Evolutionary conservation across 352 stramenopile genomes (phyloP).

Genomic region (Pythium plurisporium): DNA sequence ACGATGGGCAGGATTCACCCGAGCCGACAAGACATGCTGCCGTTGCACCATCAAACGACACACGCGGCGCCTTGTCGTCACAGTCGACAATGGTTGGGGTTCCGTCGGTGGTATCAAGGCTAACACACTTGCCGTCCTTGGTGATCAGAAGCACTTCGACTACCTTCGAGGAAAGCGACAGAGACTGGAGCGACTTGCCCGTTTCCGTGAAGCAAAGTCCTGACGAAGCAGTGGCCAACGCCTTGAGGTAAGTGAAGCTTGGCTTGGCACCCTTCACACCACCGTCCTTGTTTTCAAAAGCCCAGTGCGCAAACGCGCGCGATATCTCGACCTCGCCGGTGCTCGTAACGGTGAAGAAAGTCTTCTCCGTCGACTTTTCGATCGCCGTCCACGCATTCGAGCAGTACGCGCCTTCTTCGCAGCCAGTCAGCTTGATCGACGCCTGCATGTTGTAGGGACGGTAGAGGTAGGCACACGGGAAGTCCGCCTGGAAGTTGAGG

Average conservation of each 20-base stretch:
- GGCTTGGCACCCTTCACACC: slow-evolving; percentile 5
- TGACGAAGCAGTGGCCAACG: slow-evolving; percentile 2
- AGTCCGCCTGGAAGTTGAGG: slow-evolving; percentile 14
- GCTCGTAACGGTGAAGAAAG: slow-evolving; percentile 8
- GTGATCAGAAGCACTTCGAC: slow-evolving; percentile 8
- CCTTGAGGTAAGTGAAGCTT: slow-evolving; percentile 15
- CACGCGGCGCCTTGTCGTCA: not conserved
- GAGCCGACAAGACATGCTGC: slow-evolving; percentile 3
- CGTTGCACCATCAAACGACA: slow-evolving; percentile 5
- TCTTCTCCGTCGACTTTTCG: slow-evolving; percentile 1
- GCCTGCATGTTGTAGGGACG: slow-evolving; percentile 9
- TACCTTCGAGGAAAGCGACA: not conserved
- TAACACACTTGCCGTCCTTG: slow-evolving; percentile 9
- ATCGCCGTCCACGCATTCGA: slow-evolving; percentile 12
- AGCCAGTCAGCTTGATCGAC: slow-evolving; percentile 7
- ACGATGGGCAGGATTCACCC: slow-evolving; percentile 5
- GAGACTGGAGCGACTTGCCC: slow-evolving; percentile 9
- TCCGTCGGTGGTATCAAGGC: not conserved
- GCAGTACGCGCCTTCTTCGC: slow-evolving; percentile 9
- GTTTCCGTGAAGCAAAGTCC: slow-evolving; percentile 14
- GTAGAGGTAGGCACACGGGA: slow-evolving; percentile 14
- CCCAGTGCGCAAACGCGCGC: slow-evolving; percentile 14
- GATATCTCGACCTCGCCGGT: slow-evolving; percentile 5
- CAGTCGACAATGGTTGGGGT: slow-evolving; percentile 5
- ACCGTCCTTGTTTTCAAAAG: slow-evolving; percentile 15